phyloP scores from a whole-genome alignment of 306 rosid species.

The Pyrus bretschneideri region DNA sequence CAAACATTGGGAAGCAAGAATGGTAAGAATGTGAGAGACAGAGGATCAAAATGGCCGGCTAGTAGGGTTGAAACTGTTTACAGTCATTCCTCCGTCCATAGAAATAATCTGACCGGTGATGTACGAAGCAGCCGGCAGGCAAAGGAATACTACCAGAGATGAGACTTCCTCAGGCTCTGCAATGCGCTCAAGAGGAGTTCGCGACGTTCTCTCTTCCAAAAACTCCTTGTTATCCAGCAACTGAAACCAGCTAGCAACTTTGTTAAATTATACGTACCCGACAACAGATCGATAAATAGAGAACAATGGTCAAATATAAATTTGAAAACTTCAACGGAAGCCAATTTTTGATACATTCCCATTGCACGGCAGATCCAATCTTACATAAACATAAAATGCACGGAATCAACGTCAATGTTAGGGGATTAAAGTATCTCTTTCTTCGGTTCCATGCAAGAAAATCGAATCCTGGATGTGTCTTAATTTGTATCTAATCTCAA shows the following conservation, averaged over 20 bases:
- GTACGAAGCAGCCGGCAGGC: slow-evolving; percentile 82
- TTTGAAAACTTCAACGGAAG: background rate
- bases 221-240: slow-evolving; percentile 37
- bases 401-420: background rate
- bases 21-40: background rate
- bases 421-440: background rate
- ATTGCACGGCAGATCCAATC: too few species aligned
- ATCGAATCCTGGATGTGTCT: background rate
- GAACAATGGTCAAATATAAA: background rate
- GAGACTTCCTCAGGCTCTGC: slow-evolving; percentile 80
- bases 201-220: slow-evolving; percentile 31
- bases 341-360: too few species aligned
- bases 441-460: background rate
- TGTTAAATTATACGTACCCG: background rate
- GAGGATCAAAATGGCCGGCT: slow-evolving; percentile 23
- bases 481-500: background rate
- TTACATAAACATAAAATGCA: background rate
- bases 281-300: too few species aligned
- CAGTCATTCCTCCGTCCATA: slow-evolving; percentile 78
- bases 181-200: slow-evolving; percentile 55
- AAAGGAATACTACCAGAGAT: slow-evolving; percentile 74
- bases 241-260: slow-evolving; percentile 21
- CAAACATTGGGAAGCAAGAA: background rate
- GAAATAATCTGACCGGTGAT: slow-evolving; percentile 68
- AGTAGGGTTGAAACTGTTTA: slow-evolving; percentile 46